Conservation (phyloP, 371 early-diverging fungal genomes). For the Vairimorpha apis region DNA sequence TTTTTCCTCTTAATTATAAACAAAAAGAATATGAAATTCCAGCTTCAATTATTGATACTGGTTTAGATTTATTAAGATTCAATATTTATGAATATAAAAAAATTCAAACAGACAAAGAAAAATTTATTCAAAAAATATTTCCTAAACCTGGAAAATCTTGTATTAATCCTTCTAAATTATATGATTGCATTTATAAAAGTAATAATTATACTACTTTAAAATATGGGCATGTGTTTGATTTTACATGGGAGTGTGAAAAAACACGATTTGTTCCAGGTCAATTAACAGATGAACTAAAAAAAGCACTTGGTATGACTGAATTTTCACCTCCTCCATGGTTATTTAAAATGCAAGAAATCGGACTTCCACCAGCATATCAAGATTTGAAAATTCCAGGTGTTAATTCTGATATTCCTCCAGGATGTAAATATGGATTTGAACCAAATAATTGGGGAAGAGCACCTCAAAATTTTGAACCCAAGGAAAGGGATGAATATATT, state of each 20-base stretch:
- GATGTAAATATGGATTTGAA: conserved; percentile 61
- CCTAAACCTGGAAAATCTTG: conserved; percentile 88
- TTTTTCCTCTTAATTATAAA: conserved; percentile 83
- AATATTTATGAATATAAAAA: conserved; percentile 77
- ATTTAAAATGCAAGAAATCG: conserved; percentile 91
- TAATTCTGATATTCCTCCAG: conserved; percentile 88
- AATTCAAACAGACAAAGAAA: conserved; percentile 71
- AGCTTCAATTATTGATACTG: conserved; percentile 70
- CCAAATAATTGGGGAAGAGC: conserved; percentile 39
- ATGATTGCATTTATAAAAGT: conserved; percentile 87
- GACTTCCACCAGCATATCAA: conserved; percentile 88
- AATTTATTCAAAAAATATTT: conserved; percentile 72
- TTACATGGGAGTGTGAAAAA: conserved; percentile 69
- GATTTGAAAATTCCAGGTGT: conserved; percentile 82
- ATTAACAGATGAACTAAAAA: conserved; percentile 71
- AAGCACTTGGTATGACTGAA: conserved; percentile 75
- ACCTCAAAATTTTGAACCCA: background rate
- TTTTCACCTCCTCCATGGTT: conserved; percentile 94
- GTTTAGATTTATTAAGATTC: conserved; percentile 85
- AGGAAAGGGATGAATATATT: conserved; percentile 15
- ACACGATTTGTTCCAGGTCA: conserved; percentile 78
- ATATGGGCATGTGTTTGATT: conserved; percentile 32
- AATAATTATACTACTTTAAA: conserved; percentile 76
- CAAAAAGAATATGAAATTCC: conserved; percentile 87
- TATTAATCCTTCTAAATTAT: conserved; percentile 84